A percentile compares a stretch with the other conserved stretches of the same genome.
Conservation (phyloP, 768 basidiomycete species). For the Roridomyces roridus region DNA sequence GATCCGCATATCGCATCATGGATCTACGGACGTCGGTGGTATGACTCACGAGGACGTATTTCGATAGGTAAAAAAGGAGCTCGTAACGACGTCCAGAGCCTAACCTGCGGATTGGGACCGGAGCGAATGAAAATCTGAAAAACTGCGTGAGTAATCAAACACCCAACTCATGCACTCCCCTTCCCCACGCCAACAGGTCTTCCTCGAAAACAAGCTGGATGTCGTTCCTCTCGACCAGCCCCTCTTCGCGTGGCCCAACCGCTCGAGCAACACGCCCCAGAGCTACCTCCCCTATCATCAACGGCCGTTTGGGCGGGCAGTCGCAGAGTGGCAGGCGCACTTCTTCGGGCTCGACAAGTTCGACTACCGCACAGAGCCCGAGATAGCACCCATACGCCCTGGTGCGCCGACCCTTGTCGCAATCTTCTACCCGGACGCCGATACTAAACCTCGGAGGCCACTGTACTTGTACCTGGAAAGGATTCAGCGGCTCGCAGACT, state of each 20-base stretch:
- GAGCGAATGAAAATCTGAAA: too few species aligned
- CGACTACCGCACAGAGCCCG: conserved; percentile 8
- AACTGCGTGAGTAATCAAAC: too few species aligned
- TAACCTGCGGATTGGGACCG: too few species aligned
- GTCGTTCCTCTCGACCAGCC: conserved; percentile 4
- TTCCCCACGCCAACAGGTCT: conserved; percentile 2
- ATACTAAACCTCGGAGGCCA: conserved; percentile 6
- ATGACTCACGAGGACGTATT: too few species aligned
- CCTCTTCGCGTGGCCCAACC: conserved; percentile 9
- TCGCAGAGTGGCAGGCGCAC: conserved; percentile 12
- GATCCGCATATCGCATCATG: too few species aligned
- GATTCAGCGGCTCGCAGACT: conserved; percentile 10
- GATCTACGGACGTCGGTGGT: too few species aligned
- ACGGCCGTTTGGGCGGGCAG: conserved; percentile 3
- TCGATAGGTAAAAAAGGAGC: too few species aligned
- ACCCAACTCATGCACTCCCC: not conserved
- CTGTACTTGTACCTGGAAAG: conserved; percentile 9
- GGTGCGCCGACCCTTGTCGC: conserved; percentile 13
- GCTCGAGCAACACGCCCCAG: not conserved
- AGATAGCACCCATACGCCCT: conserved; percentile 8
- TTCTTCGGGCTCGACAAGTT: conserved; percentile 2
- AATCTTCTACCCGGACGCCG: conserved; percentile 13
- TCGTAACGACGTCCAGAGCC: too few species aligned
- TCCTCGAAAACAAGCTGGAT: conserved; percentile 15
- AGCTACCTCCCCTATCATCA: conserved; percentile 11